Conservation (phyloP, 208 protist species). For the Leishmania major region DNA sequence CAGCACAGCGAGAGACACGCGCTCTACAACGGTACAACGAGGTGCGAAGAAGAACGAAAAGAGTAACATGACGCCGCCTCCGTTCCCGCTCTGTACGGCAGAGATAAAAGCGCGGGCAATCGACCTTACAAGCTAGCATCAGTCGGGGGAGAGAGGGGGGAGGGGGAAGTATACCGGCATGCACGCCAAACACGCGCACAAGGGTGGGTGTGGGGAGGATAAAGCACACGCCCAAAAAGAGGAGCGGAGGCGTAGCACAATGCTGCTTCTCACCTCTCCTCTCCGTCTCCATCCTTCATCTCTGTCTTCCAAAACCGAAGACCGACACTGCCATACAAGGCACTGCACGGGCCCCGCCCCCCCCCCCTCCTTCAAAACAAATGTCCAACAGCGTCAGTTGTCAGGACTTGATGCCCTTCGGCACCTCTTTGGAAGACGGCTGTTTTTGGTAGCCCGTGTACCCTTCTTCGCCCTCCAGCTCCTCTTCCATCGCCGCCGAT, state of each 20-base stretch:
- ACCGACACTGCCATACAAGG: neutral
- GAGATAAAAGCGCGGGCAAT: neutral
- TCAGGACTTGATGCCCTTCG: constrained; percentile 12
- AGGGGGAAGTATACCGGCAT: neutral
- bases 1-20: neutral
- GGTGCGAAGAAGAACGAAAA: neutral
- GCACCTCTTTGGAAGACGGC: constrained; percentile 13
- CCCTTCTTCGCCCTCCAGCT: constrained; percentile 49
- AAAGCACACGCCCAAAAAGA: neutral
- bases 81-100: neutral
- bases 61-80: neutral
- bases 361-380: neutral
- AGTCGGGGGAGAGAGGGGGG: too few relatives aligned
- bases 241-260: neutral
- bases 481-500: constrained; percentile 38
- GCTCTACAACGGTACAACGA: neutral
- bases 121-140: neutral
- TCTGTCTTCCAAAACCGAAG: neutral
- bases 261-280: neutral
- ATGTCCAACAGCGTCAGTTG: neutral
- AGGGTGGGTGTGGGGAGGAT: neutral
- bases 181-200: neutral
- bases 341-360: neutral
- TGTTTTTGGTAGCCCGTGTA: constrained; percentile 54
- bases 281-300: neutral